Conservation (phyloP, 2,329 filamentous ascomycete genomes). For the Pleochaeta shiraiana region DNA sequence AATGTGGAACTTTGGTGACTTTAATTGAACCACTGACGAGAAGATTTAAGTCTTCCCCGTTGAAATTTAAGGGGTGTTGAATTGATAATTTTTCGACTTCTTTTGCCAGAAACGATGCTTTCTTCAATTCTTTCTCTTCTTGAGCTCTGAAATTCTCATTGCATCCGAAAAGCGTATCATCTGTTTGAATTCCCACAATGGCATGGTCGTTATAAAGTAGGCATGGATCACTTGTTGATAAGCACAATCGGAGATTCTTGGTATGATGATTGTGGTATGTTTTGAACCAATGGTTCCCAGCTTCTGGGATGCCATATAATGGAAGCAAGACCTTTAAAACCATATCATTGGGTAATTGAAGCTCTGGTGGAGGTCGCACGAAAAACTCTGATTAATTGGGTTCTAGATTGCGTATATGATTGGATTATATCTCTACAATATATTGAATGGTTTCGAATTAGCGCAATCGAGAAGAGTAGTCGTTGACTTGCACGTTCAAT, state of each 20-base stretch:
- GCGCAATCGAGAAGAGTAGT: not conserved
- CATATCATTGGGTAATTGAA: not conserved
- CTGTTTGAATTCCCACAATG: constrained; percentile 4
- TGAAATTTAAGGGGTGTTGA: not conserved
- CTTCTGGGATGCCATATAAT: not conserved
- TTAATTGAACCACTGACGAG: not conserved
- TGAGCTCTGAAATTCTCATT: not conserved
- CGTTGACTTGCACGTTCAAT: constrained; percentile 5
- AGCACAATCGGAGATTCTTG: not conserved
- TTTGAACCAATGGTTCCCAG: not conserved
- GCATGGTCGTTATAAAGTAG: not conserved
- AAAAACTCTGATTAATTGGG: not conserved
- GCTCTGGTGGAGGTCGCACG: not conserved
- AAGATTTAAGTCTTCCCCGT: not conserved
- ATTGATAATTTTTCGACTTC: not conserved
- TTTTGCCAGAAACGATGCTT: not conserved
- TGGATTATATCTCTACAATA: constrained; percentile 4
- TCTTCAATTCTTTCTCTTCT: constrained; percentile 3
- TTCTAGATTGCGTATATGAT: constrained; percentile 1
- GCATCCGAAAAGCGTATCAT: constrained; percentile 5
- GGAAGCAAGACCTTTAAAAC: too few species aligned
- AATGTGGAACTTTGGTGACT: not conserved
- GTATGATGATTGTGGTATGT: constrained; percentile 1
- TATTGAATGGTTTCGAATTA: not conserved
- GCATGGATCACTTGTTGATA: constrained; percentile 4